Conservation (phyloP, 2,329 filamentous ascomycete species). For the Phoma sp. region DNA sequence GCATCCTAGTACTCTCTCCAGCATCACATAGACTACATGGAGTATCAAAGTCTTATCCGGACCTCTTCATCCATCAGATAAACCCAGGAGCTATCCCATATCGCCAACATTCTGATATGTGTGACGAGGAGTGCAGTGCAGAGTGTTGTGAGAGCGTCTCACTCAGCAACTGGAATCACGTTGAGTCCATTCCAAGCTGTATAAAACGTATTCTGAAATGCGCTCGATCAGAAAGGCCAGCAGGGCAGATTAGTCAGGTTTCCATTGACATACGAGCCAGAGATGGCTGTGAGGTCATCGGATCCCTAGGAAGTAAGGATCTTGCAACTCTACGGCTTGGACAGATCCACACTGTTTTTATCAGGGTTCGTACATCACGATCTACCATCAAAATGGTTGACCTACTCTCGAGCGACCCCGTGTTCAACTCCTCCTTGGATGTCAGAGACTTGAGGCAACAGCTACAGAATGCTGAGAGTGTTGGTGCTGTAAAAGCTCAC, state of each 20-base stretch:
- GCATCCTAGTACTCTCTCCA: conserved; percentile 38
- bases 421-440: conserved; percentile 31
- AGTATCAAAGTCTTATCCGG: conserved; percentile 28
- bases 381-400: conserved; percentile 23
- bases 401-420: conserved; percentile 25
- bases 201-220: conserved; percentile 36
- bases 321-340: conserved; percentile 32
- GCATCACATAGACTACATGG: conserved; percentile 28
- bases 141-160: conserved; percentile 36
- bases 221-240: conserved; percentile 30
- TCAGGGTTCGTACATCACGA: conserved; percentile 25
- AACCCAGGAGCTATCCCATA: conserved; percentile 36
- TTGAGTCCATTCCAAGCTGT: conserved; percentile 27
- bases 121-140: conserved; percentile 23
- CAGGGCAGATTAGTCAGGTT: conserved; percentile 29
- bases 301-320: conserved; percentile 22
- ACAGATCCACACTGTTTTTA: conserved; percentile 34
- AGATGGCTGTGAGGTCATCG: conserved; percentile 35
- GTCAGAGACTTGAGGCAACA: conserved; percentile 30
- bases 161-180: conserved; percentile 33
- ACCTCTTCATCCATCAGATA: conserved; percentile 35
- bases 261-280: conserved; percentile 29
- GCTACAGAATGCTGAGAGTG: conserved; percentile 21
- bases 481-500: conserved; percentile 31
- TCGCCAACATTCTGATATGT: conserved; percentile 15